These are phyloP conservation scores for Acanthamoeba castellanii DNA, from an alignment of 208 protist species.

Conservation along the genomic window DNA sequence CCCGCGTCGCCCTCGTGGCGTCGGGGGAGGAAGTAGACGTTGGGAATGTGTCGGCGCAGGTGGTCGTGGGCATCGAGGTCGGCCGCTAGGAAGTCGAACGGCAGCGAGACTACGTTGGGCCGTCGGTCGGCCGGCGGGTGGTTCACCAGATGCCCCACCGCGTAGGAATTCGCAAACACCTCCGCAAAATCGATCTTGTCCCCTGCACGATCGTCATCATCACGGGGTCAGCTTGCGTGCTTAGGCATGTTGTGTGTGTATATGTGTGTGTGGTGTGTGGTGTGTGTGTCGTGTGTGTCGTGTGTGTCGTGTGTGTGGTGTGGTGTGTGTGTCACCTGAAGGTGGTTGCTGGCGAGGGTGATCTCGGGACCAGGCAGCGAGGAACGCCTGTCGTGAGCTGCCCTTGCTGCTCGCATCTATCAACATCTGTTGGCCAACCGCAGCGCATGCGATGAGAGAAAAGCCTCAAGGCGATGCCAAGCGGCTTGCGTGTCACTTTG, in stretches of 20 bases:
- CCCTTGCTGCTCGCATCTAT: conserved; percentile 14
- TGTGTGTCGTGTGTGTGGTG: background rate
- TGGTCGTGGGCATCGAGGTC: background rate
- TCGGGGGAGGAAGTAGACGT: conserved; percentile 36
- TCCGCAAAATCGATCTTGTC: conserved; percentile 19
- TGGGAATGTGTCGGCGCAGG: background rate
- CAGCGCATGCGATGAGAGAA: background rate
- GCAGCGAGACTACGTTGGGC: background rate
- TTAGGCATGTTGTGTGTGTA: no score
- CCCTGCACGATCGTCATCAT: no score
- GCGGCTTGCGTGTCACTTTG: no score
- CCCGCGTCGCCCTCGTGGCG: background rate
- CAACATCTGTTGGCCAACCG: background rate
- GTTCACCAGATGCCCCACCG: conserved; percentile 43
- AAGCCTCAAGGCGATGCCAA: no score
- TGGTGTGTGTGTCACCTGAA: background rate
- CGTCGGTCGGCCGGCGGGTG: background rate
- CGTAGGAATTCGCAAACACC: background rate
- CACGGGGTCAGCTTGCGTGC: no score
- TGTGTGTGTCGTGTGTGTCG: no score
- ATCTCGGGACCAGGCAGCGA: background rate
- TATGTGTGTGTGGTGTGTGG: no score
- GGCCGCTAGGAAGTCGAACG: background rate
- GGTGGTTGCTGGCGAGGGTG: background rate
- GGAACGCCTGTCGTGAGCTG: background rate